Evolutionary conservation across 805 yeast genomes (phyloP), one percentile per base, ranked within the genome.

Genomic region (Lachancea sp.): DNA sequence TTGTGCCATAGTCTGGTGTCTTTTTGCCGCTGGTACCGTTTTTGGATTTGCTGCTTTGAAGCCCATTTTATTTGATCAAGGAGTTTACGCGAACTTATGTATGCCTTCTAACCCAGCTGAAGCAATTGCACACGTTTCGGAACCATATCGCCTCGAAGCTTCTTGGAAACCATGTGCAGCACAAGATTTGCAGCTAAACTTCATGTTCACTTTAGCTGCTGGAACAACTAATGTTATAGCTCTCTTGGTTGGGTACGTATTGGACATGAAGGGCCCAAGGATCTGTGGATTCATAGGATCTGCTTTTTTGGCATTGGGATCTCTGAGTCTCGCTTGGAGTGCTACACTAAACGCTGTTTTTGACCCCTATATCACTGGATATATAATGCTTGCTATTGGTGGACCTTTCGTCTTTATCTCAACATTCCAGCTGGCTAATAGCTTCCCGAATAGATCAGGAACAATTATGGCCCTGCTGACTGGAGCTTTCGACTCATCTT

Each of bases 31-130:
- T 0, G 97, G 97, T 5, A 87, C 94, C 1, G 80, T 89, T 11
- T 89, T 89, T 69, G 97, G 97, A 3, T 89, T 89, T 67, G 96
- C 97, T 18, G 97, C 97, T 3, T 67, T 89, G 40, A 90, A 90
- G 56, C 94, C 95, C 5, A 76, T 89, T 8, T 64, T 90, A 32
- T 72, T 87, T 15, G 59, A 69, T 8, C 89, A 90, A 56, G 88
- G 90, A 3, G 81, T 89, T 3, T 90, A 89, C 54, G 61, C 70
- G 18, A 74, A 78, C 2, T 55, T 67, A 6, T 89, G 97, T 57
- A 56, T 67, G 3, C 55, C 60, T 2, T 46, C 49, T n/a, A 57
- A 49, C n/a, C 15, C 16, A 3, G 21, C 22, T 15, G n/a, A 13
- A 22, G n/a, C 33, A 23, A 3, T 26, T 17, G 37, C 16, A n/a